Evolutionary conservation across 257 asterid genomes (phyloP).

Genomic region (Salvia miltiorrhiza): DNA sequence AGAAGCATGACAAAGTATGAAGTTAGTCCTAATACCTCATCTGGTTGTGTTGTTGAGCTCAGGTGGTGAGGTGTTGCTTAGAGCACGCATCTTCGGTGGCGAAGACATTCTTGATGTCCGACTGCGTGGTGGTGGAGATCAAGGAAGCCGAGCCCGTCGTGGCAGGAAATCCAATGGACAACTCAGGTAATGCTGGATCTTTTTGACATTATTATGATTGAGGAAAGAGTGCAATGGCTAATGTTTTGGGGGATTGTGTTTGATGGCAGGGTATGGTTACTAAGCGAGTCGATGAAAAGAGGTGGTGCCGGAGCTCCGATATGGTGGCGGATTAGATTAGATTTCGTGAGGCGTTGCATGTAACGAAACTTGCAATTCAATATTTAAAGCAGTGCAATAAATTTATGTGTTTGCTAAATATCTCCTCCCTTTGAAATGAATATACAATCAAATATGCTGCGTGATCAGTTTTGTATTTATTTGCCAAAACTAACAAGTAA

Average conservation of each 20-base stretch:
- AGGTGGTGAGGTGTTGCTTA: slow-evolving; percentile 94
- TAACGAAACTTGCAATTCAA: neutral
- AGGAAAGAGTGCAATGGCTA: neutral
- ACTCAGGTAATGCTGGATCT: slow-evolving; percentile 48
- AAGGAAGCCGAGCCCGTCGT: slow-evolving; percentile 80
- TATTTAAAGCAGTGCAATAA: neutral
- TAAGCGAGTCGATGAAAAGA: slow-evolving; percentile 19
- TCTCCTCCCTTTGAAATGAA: too few species aligned
- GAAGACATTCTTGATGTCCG: slow-evolving; percentile 94
- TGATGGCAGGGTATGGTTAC: slow-evolving; percentile 69
- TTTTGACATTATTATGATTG: neutral
- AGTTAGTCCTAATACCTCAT: too few species aligned
- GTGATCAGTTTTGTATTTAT: too few species aligned
- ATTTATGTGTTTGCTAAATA: neutral
- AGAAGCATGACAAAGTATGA: too few species aligned
- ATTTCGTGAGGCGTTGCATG: slow-evolving; percentile 27
- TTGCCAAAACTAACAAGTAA: too few species aligned
- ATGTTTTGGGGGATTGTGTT: neutral
- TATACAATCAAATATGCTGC: too few species aligned
- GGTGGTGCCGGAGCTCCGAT: neutral
- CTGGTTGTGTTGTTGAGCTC: too few species aligned
- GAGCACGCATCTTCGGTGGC: slow-evolving; percentile 98
- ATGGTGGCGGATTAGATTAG: neutral
- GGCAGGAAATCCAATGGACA: slow-evolving; percentile 89
- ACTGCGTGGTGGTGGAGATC: slow-evolving; percentile 96